Evolutionary conservation across 2,329 filamentous ascomycete species (phyloP), one percentile per base, ranked within the genome.

Genomic region (Zalaria sp.): DNA sequence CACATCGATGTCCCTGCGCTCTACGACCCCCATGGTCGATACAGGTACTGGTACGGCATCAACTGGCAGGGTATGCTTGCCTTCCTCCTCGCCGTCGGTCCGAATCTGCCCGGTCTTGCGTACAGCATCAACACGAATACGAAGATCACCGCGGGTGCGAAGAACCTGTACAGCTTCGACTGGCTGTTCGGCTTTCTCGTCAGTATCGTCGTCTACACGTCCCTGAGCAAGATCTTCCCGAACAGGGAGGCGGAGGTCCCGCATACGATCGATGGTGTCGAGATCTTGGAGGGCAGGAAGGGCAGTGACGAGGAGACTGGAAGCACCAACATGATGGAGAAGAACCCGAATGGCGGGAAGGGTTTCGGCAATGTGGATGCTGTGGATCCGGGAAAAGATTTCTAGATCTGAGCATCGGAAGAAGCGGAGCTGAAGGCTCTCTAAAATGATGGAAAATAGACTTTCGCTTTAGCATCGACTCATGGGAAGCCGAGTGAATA

Each of bases 111-210:
- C 0, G 76, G 74, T 0, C 45, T 54, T 35, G 50, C 49, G 4
- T 34, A 49, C 37, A 43, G 43, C 9, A 47, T 51, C 40, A 49
- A 46, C 29, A 37, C 41, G 29, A 35, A 34, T n/a, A 39, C 25
- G 3, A 18, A 18, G 18, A 42, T 49, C 26, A 45, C 39, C 6
- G 35, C 35, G 2, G 47, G 48, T 8, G 45, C 46, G 5, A 42
- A 40, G 27, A 35, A 51, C 37, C 28, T 54, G 8, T 51, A 50
- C 52, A 66, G 67, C n/a, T 76, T 81, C 50, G 75, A 76, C 10
- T 81, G 76, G 75, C 53, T 81, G 27, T 64, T 78, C 37, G 77
- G 77, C 0, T 81, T 81, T 49, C 61, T 71, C 5, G 61, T 57
- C 0, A 73, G 70, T 10, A 67, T 71, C 26, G 34, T 74, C 1